Evolutionary conservation across 257 asterid genomes (phyloP).

Genomic region (Capsicum chinense): DNA sequence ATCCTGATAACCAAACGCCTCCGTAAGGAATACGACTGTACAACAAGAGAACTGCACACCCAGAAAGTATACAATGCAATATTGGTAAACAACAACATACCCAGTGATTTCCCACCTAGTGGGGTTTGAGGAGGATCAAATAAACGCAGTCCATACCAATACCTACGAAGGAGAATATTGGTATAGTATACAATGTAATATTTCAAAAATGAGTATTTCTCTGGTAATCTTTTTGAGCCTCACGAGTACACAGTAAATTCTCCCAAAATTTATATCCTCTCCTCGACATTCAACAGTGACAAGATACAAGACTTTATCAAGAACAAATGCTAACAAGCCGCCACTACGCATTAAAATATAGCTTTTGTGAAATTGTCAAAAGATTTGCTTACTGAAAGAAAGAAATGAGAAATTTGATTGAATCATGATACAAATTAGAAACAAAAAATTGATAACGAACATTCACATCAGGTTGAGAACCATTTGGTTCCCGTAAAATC

Average conservation of each 20-base stretch:
- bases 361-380: not conserved
- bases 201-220: not conserved
- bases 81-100: no score
- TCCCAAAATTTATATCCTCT: not conserved
- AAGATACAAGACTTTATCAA: not conserved
- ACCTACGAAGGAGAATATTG: no score
- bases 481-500: constrained; percentile 17
- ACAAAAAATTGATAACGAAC: not conserved
- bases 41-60: no score
- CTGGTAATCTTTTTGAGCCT: not conserved
- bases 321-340: not conserved
- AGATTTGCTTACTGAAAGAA: not conserved
- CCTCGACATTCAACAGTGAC: not conserved
- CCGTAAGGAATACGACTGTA: no score
- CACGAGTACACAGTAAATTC: not conserved
- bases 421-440: not conserved
- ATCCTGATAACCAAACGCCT: no score
- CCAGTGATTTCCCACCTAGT: no score
- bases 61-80: no score
- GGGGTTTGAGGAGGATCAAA: no score
- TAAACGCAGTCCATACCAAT: no score
- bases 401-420: not conserved
- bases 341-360: not conserved
- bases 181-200: not conserved
- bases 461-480: not conserved